These are phyloP conservation scores for Xylaria sp. DNA, from an alignment of 2,329 filamentous ascomycete species.

Conservation along the genomic window DNA sequence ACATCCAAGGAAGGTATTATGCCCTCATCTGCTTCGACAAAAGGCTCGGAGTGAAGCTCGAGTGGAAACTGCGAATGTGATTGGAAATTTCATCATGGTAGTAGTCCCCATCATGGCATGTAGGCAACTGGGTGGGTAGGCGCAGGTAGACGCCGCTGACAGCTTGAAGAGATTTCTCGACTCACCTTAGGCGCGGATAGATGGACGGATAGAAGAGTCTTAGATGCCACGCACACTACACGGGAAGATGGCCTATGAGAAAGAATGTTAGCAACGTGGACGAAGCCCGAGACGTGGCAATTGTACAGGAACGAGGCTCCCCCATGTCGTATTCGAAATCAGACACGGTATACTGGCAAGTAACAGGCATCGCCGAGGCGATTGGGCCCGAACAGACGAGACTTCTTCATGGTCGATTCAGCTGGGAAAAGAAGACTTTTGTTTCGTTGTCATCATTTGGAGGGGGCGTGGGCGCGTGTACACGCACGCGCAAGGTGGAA, in stretches of 20 bases:
- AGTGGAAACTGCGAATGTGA: conserved; percentile 90
- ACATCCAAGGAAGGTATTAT: conserved; percentile 75
- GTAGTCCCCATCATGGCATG: neutral
- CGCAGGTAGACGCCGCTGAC: too few relatives aligned
- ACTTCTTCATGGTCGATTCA: conserved; percentile 85
- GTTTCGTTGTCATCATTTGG: conserved; percentile 73
- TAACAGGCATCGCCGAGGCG: conserved; percentile 70
- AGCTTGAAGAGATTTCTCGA: neutral
- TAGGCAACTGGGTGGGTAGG: neutral
- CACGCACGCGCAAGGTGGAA: conserved; percentile 3
- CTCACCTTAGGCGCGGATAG: neutral
- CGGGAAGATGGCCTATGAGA: neutral
- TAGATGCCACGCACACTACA: too few relatives aligned
- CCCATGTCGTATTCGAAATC: conserved; percentile 45
- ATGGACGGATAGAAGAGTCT: too few relatives aligned
- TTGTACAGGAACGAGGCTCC: neutral
- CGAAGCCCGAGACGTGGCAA: neutral
- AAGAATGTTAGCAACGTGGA: neutral
- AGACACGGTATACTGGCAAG: conserved; percentile 90
- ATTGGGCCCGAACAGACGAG: conserved; percentile 66
- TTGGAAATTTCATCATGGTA: conserved; percentile 72
- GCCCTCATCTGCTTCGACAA: conserved; percentile 69
- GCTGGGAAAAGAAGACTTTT: conserved; percentile 85
- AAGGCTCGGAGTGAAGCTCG: conserved; percentile 68
- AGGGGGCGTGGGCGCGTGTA: conserved; percentile 27